Base-by-base conservation (phyloP, 306 rosid species). In the Corylus americana region DNA sequence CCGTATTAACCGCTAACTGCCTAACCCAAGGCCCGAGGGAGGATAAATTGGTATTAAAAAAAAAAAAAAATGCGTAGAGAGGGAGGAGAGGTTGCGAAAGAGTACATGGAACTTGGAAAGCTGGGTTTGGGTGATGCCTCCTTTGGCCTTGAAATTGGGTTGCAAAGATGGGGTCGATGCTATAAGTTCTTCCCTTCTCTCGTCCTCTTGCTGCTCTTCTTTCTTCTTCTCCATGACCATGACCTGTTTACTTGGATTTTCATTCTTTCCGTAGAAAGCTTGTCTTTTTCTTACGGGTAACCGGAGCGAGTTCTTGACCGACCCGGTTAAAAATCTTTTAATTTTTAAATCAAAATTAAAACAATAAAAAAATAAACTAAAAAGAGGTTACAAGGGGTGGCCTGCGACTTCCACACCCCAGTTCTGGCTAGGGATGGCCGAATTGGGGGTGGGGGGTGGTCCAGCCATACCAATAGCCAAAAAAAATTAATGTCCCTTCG, bases 111-210 rank as follows among this genome's bases (percentile, higher is more conserved):
- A 88, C 74, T 87, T 88, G 13, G 90, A 76, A 49, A 92, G 89
- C 57, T 92, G 97, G 22, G 83, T 29, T 20, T 83, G 67, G 18
- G 87, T 79, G 11, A 92, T 16, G 64, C 86, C 89, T 84, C 79
- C 75, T 74, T 55, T 88, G 57, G 93, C 75, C 4, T 80, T 82
- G 86, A 88, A 92, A 90, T 84, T 79, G 57, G 91, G 88, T 58
- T 16, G 94, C 1, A 92, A 73, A 31, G 77, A 83, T 0, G 87
- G 86, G 6, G 89, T 9, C 2, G 91, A 90, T 20, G 93, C 92
- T 5, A 92, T 85, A 20, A 92, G 94, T 67, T 85, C 86, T 83
- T 92, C 97, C 70, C 89, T 87, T 81, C 84, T 83, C 11, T 78
- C 83, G 59, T 90, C 94, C 57, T 85, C 92, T 45, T 80, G 84